These are phyloP conservation scores for Glycine soja DNA, from an alignment of 306 rosid species.

Conservation along the genomic window DNA sequence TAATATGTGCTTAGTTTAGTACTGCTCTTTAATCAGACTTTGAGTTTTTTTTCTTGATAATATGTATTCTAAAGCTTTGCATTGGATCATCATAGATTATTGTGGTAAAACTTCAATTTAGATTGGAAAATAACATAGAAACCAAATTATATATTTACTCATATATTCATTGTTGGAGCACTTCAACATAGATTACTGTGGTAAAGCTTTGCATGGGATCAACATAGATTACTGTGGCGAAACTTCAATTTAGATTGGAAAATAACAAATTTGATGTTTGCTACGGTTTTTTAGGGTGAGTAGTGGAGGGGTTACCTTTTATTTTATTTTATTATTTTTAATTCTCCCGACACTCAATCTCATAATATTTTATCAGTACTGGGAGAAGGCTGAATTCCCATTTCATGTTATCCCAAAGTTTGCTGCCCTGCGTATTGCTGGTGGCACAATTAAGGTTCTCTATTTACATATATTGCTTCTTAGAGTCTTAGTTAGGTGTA, in stretches of 20 bases:
- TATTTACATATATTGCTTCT: constrained; percentile 3
- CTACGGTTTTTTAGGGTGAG: too few species aligned
- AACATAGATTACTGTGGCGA: neutral
- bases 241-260: neutral
- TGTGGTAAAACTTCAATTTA: too few species aligned
- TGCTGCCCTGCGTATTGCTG: constrained; percentile 64
- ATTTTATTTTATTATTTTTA: too few species aligned
- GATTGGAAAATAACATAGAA: neutral
- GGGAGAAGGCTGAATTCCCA: constrained; percentile 92
- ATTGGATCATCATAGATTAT: too few species aligned
- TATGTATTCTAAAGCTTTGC: neutral
- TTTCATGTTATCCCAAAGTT: constrained; percentile 77
- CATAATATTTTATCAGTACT: constrained; percentile 56
- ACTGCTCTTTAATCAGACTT: neutral
- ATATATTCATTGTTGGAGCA: neutral
- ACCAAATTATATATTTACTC: constrained; percentile 7
- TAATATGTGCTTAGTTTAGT: neutral
- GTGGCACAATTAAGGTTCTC: constrained; percentile 86
- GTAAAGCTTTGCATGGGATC: neutral
- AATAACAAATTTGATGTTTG: neutral
- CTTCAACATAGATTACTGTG: neutral
- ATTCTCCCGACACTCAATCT: neutral
- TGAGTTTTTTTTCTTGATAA: neutral
- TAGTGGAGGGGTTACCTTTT: too few species aligned
- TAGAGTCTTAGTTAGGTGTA: constrained; percentile 3